These are phyloP conservation scores for Paramecium octaurelia DNA, from an alignment of 73 alveolate genomes.

Conservation along the genomic window DNA sequence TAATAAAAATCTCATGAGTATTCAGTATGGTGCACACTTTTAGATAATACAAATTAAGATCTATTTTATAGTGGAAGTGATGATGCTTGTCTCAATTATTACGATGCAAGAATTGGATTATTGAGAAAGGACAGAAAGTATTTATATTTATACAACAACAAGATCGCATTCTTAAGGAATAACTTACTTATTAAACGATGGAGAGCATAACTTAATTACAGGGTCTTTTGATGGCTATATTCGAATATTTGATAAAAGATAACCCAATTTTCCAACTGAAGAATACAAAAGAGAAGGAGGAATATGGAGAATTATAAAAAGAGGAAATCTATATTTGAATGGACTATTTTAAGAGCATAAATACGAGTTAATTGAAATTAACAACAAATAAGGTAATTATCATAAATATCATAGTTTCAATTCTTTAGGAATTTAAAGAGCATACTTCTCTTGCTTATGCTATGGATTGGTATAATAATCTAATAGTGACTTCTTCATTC, in stretches of 20 bases:
- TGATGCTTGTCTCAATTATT: background rate
- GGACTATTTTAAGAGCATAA: background rate
- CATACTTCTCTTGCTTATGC: slow-evolving; percentile 18
- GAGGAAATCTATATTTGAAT: background rate
- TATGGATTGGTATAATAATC: slow-evolving; percentile 4
- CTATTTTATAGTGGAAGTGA: slow-evolving; percentile 37
- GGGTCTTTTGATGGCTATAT: slow-evolving; percentile 19
- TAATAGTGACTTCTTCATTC: background rate
- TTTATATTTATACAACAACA: background rate
- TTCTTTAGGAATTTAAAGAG: background rate
- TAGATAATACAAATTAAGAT: background rate
- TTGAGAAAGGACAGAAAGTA: background rate
- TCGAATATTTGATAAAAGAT: slow-evolving; percentile 23
- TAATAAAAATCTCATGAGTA: background rate
- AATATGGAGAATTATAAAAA: slow-evolving; percentile 11
- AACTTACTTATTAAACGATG: background rate
- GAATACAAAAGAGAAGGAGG: slow-evolving; percentile 25
- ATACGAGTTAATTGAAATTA: slow-evolving; percentile 2
- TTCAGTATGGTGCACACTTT: background rate
- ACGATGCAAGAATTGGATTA: background rate
- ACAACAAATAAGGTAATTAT: background rate
- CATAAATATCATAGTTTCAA: background rate
- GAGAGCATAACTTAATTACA: background rate
- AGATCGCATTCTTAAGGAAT: slow-evolving; percentile 8
- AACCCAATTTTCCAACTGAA: background rate